Evolutionary conservation across 768 basidiomycete species (phyloP), one percentile per base, ranked within the genome.

Genomic region (Hypholoma sublateritium): DNA sequence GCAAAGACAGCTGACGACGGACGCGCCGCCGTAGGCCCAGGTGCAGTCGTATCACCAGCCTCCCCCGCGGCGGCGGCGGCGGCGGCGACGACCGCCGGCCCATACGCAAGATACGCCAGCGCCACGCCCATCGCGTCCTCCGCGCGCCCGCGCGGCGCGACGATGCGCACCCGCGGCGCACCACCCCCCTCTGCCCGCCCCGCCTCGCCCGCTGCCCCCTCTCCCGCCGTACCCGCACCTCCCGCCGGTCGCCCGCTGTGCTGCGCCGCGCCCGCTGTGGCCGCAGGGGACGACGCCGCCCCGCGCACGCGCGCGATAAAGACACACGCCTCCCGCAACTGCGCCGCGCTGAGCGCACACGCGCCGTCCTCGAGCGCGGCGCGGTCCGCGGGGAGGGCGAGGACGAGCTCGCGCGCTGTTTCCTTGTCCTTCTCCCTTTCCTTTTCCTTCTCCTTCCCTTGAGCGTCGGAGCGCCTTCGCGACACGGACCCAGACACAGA

Each of bases 121-220:
- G 52, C 61, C 14, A 59, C 17, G 7, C 35, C 46, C 55, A 57
- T 45, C 41, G 52, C 61, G 45, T 62, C 61, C 44, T 57, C 61
- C 6, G 55, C 44, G 5, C 58, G 32, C 24, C 50, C 58, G 4
- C 55, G 55, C 8, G 61, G 55, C 0, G 58, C 21, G 19, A 57
- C 42, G 5, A 62, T 46, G 14, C 55, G 41, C 34, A 59, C 35
- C 14, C 45, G 14, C 21, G n/a, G 25, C n/a, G 14, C 5, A 19
- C 12, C 17, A 0, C 5, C 19, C 4, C 2, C 8, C 28, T 24
- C 11, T 11, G n/a, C 7, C 14, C 19, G 16, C 19, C 43, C n/a
- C n/a, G n/a, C n/a, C n/a, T n/a, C n/a, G n/a, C n/a, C n/a, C n/a
- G 21, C 17, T 1, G 8, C 19, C 4, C 2, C 8, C 28, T 24